Base-by-base conservation (phyloP, 805 yeast genomes). In the Candida xiaguanensis region DNA sequence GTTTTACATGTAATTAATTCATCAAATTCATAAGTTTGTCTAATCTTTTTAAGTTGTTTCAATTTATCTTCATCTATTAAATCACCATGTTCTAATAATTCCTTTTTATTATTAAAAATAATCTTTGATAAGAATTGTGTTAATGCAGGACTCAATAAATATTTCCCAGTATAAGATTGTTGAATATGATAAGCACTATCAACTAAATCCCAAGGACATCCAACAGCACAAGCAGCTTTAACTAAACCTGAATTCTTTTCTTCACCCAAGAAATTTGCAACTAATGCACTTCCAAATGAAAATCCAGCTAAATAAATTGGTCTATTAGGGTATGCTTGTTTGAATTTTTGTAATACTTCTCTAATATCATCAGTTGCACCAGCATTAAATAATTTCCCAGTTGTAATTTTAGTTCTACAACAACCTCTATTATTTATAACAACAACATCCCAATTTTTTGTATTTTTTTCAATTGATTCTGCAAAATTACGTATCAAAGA, bases 361-460 rank as follows among this genome's bases (percentile, higher is more conserved):
- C 81, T 66, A 24, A 86, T 56, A 60, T 86, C 95, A 41, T 77
- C 80, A 1, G 86, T 78, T 75, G 89, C 80, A 19, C 77, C 69
- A 1, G 83, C 95, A 51, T 76, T 77, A 61, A 82, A 87, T 44
- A 86, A 63, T 49, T 71, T 72, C 1, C 88, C 89, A 1, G 86
- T 75, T 11, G 89, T 78, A 44, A 85, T 61, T 37, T 72, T 69
- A 5, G 89, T 74, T 35, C 82, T 65, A 42, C 87, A 81, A 59
- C 95, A 87, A 5, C 95, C 95, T 36, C 95, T 67, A 3, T 81
- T 65, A 53, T 85, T 85, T 44, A 84, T 63, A 14, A 86, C 93
- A 31, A 77, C 78, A 6, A 77, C 70, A 45, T 82, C 90, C 67
- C 84, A 82, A 34, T 43, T 42, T 12, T 58, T 52, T 4, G 50